Percentiles rank a stretch among this genome's conserved stretches.
Conservation (phyloP, 257 asterid species). For the Echium plantagineum region DNA sequence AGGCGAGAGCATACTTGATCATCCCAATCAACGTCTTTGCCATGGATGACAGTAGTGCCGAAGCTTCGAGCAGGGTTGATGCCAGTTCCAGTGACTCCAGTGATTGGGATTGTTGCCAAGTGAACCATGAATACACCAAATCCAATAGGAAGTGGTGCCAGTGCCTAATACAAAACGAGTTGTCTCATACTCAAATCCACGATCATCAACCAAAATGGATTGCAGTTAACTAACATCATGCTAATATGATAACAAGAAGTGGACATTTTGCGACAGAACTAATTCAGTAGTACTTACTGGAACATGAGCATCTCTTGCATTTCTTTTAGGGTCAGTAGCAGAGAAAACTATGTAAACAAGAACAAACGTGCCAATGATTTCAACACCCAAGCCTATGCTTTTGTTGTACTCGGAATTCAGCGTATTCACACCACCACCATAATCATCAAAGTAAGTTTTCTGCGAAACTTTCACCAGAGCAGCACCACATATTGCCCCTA, state of each 20-base stretch:
- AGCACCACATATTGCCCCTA: conserved; percentile 69
- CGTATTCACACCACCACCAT: conserved; percentile 52
- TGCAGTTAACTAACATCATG: not conserved
- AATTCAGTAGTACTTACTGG: conserved; percentile 31
- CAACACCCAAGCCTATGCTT: conserved; percentile 46
- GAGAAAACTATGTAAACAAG: conserved; percentile 75
- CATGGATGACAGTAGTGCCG: conserved; percentile 26
- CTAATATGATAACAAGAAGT: not conserved
- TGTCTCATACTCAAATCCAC: not conserved
- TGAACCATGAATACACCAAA: conserved; percentile 35
- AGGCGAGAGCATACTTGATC: conserved; percentile 15
- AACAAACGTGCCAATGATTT: conserved; percentile 67
- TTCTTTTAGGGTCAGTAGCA: conserved; percentile 74
- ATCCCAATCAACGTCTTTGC: conserved; percentile 22
- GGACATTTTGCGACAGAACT: not conserved
- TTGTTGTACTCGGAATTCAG: conserved; percentile 29
- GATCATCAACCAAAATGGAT: not conserved
- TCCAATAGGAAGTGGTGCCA: conserved; percentile 33
- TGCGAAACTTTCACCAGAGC: conserved; percentile 61
- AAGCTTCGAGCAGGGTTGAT: conserved; percentile 35
- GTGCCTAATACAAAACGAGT: conserved; percentile 8
- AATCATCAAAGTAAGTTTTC: conserved; percentile 20
- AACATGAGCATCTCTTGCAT: conserved; percentile 64
- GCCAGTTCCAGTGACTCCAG: conserved; percentile 19
- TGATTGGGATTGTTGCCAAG: conserved; percentile 30